A percentile compares a stretch with the other conserved stretches of the same genome.
Conservation (phyloP, 176 grass and related monocot genomes). For the Tuctoria greenei region DNA sequence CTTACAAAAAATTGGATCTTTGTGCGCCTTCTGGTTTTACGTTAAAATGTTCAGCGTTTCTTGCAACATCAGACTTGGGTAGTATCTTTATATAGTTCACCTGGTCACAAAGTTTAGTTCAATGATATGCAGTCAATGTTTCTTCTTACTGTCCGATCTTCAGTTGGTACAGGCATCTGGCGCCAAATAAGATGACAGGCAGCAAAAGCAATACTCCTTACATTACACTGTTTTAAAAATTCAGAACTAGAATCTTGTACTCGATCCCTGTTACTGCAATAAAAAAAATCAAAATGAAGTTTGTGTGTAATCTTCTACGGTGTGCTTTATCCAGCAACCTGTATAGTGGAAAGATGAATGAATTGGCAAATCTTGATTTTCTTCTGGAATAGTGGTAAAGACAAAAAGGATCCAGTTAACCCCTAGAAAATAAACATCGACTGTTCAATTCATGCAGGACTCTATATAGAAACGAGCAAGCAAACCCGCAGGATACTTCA, state of each 20-base stretch:
- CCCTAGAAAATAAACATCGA: background rate
- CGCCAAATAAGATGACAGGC: background rate
- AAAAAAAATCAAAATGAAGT: slow-evolving; percentile 3
- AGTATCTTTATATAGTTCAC: slow-evolving; percentile 5
- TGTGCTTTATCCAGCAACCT: background rate
- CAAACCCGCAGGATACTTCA: background rate
- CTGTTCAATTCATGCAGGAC: slow-evolving; percentile 17
- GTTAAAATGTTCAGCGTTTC: background rate
- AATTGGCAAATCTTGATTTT: background rate
- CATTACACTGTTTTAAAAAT: background rate
- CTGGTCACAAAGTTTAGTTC: background rate
- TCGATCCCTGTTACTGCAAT: background rate
- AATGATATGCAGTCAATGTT: background rate
- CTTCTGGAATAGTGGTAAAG: background rate
- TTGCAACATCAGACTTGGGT: background rate
- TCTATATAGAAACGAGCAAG: slow-evolving; percentile 19
- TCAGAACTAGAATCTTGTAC: background rate
- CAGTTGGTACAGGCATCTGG: background rate
- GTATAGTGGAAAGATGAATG: background rate
- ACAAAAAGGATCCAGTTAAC: background rate
- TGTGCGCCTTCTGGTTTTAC: background rate
- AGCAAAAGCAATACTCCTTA: background rate
- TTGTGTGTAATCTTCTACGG: background rate
- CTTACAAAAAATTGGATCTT: background rate
- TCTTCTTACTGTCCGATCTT: background rate